Percentiles rank a stretch among this genome's conserved stretches.
Evolutionary conservation across 257 asterid species (phyloP).

Genomic region (Fraxinus anomala): DNA sequence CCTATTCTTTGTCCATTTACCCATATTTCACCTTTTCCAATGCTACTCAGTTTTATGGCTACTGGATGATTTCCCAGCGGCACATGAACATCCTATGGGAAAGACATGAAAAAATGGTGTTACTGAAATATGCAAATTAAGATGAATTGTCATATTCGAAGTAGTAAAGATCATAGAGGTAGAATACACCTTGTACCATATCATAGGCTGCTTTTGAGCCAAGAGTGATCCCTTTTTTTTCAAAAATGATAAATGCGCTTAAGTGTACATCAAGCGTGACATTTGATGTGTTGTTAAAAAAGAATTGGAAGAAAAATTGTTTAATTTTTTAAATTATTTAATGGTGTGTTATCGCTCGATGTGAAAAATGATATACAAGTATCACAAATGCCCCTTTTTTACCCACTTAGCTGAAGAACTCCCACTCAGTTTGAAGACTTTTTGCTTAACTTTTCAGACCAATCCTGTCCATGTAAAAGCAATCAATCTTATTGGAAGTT

Average conservation of each 20-base stretch:
- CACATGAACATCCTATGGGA: constrained; percentile 62
- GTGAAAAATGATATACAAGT: too few relatives aligned
- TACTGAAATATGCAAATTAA: background rate
- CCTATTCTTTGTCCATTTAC: constrained; percentile 83
- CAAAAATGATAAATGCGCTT: too few relatives aligned
- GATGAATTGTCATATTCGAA: background rate
- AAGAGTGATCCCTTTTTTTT: constrained; percentile 44
- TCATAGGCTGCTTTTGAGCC: constrained; percentile 53
- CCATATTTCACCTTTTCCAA: constrained; percentile 93
- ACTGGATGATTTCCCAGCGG: constrained; percentile 76
- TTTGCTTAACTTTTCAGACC: constrained; percentile 73
- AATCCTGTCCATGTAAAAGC: constrained; percentile 39
- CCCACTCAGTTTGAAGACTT: constrained; percentile 50
- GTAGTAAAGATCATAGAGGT: background rate
- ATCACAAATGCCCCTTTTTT: too few relatives aligned
- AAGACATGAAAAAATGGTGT: background rate
- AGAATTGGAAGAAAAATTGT: too few relatives aligned
- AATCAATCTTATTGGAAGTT: background rate
- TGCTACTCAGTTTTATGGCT: constrained; percentile 77
- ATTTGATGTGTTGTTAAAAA: too few relatives aligned
- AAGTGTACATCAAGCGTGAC: too few relatives aligned
- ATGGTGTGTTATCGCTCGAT: too few relatives aligned
- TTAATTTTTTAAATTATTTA: too few relatives aligned
- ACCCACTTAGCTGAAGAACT: constrained; percentile 75
- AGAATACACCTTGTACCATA: constrained; percentile 88